phyloP scores from a whole-genome alignment of 768 basidiomycete genomes.

The Rubroboletus pulcherrimus region DNA sequence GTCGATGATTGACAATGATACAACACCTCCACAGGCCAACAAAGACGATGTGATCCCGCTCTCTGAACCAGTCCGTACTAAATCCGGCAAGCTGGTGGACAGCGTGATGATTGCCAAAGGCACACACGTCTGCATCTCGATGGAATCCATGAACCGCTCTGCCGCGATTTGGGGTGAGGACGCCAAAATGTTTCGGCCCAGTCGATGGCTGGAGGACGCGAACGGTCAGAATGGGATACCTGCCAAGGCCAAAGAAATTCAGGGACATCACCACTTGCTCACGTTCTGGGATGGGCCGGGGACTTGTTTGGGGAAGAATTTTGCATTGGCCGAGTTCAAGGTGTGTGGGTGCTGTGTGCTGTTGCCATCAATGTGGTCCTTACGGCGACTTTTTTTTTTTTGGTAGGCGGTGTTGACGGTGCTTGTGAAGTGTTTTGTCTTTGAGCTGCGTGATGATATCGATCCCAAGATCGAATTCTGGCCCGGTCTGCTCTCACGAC shows the following conservation, averaged over 20 bases:
- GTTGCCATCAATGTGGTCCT: not conserved
- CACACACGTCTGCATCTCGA: not conserved
- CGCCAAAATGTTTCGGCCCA: not conserved
- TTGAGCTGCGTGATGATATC: too few relatives aligned
- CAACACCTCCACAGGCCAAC: conserved; percentile 31
- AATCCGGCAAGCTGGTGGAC: too few relatives aligned
- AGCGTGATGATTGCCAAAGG: not conserved
- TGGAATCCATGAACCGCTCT: not conserved
- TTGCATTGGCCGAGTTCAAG: conserved; percentile 24
- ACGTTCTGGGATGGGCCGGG: conserved; percentile 49
- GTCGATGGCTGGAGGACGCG: not conserved
- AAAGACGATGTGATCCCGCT: conserved; percentile 60
- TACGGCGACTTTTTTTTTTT: too few relatives aligned
- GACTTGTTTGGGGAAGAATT: conserved; percentile 45
- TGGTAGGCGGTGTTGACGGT: too few relatives aligned
- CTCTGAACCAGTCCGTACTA: conserved; percentile 5
- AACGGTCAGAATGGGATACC: not conserved
- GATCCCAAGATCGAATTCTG: too few relatives aligned
- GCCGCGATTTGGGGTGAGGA: not conserved
- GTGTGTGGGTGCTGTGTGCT: conserved; percentile 6
- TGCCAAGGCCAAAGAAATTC: conserved; percentile 35
- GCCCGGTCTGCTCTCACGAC: too few relatives aligned
- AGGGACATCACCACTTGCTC: conserved; percentile 48
- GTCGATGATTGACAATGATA: not conserved
- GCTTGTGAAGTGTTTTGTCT: too few relatives aligned